Evolutionary conservation across 2,329 filamentous ascomycete species (phyloP).

Genomic region (Scopulariopsis brevicaulis): DNA sequence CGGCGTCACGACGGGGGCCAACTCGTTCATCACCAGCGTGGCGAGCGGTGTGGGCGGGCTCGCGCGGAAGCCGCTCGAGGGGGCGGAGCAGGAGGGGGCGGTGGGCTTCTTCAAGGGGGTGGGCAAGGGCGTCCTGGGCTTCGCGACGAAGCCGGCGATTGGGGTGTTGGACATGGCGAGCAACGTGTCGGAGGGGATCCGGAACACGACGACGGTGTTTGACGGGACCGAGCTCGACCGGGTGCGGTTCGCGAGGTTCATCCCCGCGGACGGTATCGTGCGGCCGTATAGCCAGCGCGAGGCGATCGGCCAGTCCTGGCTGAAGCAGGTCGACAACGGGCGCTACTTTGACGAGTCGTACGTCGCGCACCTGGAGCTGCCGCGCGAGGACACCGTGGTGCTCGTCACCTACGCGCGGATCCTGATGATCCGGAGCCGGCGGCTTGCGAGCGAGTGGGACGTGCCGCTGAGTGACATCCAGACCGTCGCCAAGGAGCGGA

Average conservation of each 20-base stretch:
- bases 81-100: slow-evolving; percentile 89
- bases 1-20: slow-evolving; percentile 88
- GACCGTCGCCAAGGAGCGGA: slow-evolving; percentile 93
- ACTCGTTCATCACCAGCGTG: slow-evolving; percentile 84
- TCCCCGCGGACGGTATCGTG: slow-evolving; percentile 85
- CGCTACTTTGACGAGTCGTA: slow-evolving; percentile 98
- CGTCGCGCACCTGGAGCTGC: slow-evolving; percentile 89
- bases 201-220: slow-evolving; percentile 97
- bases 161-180: slow-evolving; percentile 94
- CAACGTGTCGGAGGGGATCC: slow-evolving; percentile 93
- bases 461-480: slow-evolving; percentile 91
- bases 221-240: slow-evolving; percentile 90
- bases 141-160: slow-evolving; percentile 96
- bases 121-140: slow-evolving; percentile 82
- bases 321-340: slow-evolving; percentile 95
- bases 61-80: slow-evolving; percentile 86
- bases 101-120: slow-evolving; percentile 96
- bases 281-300: slow-evolving; percentile 91
- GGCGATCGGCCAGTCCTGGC: slow-evolving; percentile 94
- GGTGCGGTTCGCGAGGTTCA: slow-evolving; percentile 85
- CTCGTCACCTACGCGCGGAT: slow-evolving; percentile 85
- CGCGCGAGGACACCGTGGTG: slow-evolving; percentile 76
- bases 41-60: slow-evolving; percentile 90
- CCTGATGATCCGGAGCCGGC: slow-evolving; percentile 79
- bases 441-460: slow-evolving; percentile 87